Percentiles rank a stretch among this genome's conserved stretches.
These are phyloP conservation scores for Coemansia sp. DNA, from an alignment of 192 early-diverging fungal species.

Conservation along the genomic window DNA sequence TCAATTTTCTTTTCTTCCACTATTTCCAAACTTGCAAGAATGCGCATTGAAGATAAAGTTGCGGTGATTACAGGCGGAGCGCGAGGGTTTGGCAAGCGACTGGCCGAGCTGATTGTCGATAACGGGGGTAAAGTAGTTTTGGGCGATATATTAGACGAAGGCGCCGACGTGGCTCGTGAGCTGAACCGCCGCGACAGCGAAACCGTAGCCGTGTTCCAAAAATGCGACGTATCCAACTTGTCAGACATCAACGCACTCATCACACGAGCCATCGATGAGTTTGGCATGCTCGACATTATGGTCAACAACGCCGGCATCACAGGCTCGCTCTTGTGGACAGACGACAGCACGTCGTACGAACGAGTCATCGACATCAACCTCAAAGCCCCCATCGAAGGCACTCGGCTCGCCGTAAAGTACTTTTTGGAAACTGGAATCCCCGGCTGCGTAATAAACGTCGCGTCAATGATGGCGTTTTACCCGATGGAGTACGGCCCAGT, in stretches of 20 bases:
- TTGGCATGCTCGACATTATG: slow-evolving; percentile 61
- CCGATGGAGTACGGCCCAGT: slow-evolving; percentile 60
- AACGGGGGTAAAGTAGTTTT: slow-evolving; percentile 67
- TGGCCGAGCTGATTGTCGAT: slow-evolving; percentile 58
- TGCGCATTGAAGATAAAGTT: slow-evolving; percentile 57
- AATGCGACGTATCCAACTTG: slow-evolving; percentile 58
- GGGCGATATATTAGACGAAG: slow-evolving; percentile 60
- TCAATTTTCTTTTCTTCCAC: not conserved
- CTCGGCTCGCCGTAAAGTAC: slow-evolving; percentile 66
- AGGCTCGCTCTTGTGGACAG: slow-evolving; percentile 49
- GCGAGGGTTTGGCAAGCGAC: slow-evolving; percentile 66
- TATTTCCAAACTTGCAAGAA: not conserved
- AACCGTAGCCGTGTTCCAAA: slow-evolving; percentile 44
- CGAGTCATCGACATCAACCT: slow-evolving; percentile 74
- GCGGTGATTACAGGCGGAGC: slow-evolving; percentile 71
- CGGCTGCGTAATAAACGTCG: slow-evolving; percentile 75
- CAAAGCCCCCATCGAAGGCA: slow-evolving; percentile 72
- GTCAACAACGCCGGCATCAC: slow-evolving; percentile 67
- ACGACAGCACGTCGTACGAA: slow-evolving; percentile 52
- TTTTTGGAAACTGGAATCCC: slow-evolving; percentile 51
- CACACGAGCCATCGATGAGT: slow-evolving; percentile 47
- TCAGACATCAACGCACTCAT: slow-evolving; percentile 44
- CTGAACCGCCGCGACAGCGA: slow-evolving; percentile 23
- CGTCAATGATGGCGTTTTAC: slow-evolving; percentile 71
- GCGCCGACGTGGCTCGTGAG: slow-evolving; percentile 33